These are phyloP conservation scores for Zymoseptoria brevis DNA, from an alignment of 2,329 filamentous ascomycete species.

Conservation along the genomic window DNA sequence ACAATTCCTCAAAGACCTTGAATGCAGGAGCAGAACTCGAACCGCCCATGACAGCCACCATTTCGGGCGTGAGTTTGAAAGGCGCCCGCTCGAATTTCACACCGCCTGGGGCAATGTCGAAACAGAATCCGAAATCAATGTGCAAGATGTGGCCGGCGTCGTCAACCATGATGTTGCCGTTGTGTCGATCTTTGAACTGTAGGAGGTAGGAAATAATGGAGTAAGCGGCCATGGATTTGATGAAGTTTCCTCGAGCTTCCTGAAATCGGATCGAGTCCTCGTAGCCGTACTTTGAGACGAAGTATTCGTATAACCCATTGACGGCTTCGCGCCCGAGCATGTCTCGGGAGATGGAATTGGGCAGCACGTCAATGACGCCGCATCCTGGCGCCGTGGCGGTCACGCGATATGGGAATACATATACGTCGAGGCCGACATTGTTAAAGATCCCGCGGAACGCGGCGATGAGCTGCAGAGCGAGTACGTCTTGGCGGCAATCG, in stretches of 20 bases:
- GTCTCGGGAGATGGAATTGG: slow-evolving; percentile 95
- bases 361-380: slow-evolving; percentile 94
- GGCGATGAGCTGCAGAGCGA: slow-evolving; percentile 95
- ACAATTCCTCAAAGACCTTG: slow-evolving; percentile 92
- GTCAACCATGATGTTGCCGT: slow-evolving; percentile 99
- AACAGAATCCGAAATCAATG: slow-evolving; percentile 99
- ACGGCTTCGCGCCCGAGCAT: slow-evolving; percentile 98
- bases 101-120: slow-evolving; percentile 94
- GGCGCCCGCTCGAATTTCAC: slow-evolving; percentile 96
- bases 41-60: slow-evolving; percentile 98
- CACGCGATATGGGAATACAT: slow-evolving; percentile 93
- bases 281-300: slow-evolving; percentile 92
- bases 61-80: slow-evolving; percentile 95
- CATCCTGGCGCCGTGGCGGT: slow-evolving; percentile 95
- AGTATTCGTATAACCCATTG: slow-evolving; percentile 97
- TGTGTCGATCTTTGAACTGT: slow-evolving; percentile 98
- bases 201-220: slow-evolving; percentile 92
- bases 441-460: slow-evolving; percentile 97
- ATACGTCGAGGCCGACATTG: slow-evolving; percentile 88
- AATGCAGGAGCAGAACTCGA: slow-evolving; percentile 73
- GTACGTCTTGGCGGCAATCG: slow-evolving; percentile 92
- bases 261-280: slow-evolving; percentile 94
- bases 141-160: slow-evolving; percentile 95
- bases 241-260: slow-evolving; percentile 90
- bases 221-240: slow-evolving; percentile 99